phyloP scores from a whole-genome alignment of 441 rosid genomes.

The Jatropha podagrica region DNA sequence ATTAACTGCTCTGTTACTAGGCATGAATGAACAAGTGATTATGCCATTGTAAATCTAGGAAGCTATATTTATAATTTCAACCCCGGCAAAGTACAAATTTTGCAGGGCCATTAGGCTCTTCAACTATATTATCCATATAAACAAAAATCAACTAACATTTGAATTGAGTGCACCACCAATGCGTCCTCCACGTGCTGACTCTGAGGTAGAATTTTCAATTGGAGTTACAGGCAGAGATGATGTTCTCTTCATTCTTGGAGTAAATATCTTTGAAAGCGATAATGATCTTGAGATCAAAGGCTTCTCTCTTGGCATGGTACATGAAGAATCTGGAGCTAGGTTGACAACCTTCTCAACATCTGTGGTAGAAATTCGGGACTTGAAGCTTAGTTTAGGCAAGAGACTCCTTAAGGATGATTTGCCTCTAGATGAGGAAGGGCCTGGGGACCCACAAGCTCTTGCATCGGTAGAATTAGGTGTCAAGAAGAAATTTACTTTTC shows the following conservation, averaged over 20 bases:
- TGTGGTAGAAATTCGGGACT: conserved; percentile 42
- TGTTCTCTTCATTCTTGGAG: conserved; percentile 78
- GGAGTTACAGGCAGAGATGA: conserved; percentile 80
- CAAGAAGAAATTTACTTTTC: conserved; percentile 73
- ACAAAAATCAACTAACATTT: conserved; percentile 48
- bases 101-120: conserved; percentile 5
- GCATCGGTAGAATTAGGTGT: conserved; percentile 50
- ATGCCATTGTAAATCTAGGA: conserved; percentile 4
- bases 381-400: conserved; percentile 74
- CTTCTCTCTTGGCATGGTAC: conserved; percentile 48
- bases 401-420: conserved; percentile 72
- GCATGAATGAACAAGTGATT: conserved; percentile 10
- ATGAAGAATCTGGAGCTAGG: conserved; percentile 38
- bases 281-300: conserved; percentile 73
- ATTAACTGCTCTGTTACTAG: conserved; percentile 5
- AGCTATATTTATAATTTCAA: not conserved
- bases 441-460: conserved; percentile 45
- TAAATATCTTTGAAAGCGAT: conserved; percentile 78
- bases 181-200: conserved; percentile 46
- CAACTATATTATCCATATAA: conserved; percentile 7
- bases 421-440: conserved; percentile 45
- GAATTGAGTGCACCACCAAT: conserved; percentile 41
- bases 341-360: conserved; percentile 56
- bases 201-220: conserved; percentile 42
- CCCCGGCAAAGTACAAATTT: not conserved